A percentile compares a stretch with the other conserved stretches of the same genome.
Evolutionary conservation across 2,329 filamentous ascomycete genomes (phyloP).

Genomic region (Trichophaea hybrida): DNA sequence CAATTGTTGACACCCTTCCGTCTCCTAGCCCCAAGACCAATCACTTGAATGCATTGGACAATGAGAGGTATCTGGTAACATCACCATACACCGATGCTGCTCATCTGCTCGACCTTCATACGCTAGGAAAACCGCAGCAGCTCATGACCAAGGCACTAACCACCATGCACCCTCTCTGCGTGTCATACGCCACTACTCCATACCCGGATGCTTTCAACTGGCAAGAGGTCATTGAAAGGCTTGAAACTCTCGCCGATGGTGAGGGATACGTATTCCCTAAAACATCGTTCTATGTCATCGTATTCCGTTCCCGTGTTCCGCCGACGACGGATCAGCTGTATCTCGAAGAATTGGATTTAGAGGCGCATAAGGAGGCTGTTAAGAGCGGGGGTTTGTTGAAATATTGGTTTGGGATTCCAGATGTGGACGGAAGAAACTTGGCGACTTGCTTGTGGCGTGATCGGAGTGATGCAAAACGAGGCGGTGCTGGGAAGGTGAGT

Average conservation of each 20-base stretch:
- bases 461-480: constrained; percentile 44
- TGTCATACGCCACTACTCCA: constrained; percentile 61
- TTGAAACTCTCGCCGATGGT: constrained; percentile 37
- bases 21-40: not conserved
- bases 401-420: constrained; percentile 78
- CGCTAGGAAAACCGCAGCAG: constrained; percentile 49
- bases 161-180: constrained; percentile 45
- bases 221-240: constrained; percentile 43
- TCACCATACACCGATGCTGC: constrained; percentile 60
- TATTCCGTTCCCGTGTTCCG: constrained; percentile 62
- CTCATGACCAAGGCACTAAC: constrained; percentile 60
- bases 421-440: constrained; percentile 57
- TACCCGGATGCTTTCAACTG: constrained; percentile 71
- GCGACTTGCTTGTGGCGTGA: constrained; percentile 62
- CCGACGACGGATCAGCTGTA: constrained; percentile 50
- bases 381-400: constrained; percentile 70
- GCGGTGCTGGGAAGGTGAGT: constrained; percentile 44
- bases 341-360: constrained; percentile 59
- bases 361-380: constrained; percentile 66
- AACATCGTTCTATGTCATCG: constrained; percentile 60
- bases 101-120: constrained; percentile 59
- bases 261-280: constrained; percentile 31
- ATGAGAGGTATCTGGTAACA: constrained; percentile 29
- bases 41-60: not conserved
- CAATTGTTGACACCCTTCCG: not conserved